Base-by-base conservation (phyloP, 768 basidiomycete species). In the Tubosaeta sp. region DNA sequence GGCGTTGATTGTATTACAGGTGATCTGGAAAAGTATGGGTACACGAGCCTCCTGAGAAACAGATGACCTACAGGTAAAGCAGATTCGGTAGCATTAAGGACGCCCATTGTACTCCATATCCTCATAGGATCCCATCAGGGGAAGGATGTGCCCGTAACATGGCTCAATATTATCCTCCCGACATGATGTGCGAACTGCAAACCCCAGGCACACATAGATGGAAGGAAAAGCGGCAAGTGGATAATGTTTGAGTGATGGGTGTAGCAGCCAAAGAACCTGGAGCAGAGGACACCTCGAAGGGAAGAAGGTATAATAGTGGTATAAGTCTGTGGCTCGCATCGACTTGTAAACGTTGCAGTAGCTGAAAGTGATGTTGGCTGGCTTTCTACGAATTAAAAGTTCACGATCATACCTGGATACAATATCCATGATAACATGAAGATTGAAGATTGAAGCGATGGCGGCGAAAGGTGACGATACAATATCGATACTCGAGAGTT, bases 201-300 rank as follows among this genome's bases (percentile, higher is more conserved):
- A n/a, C 94, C 95, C 94, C 95, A 98, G 17, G 89, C 85, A 61
- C 84, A 86, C 16, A 95, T 70, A 75, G 95, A 97, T 4, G 94
- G 92, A 11, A 97, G 72, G 64, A 98, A 85, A 26, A 85, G 77
- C 1, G 84, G 74, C 1, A 88, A 88, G 59, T 86, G 75, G 37
- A 97, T 74, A 66, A 95, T 82, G n/a, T 73, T 74, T 3, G 85
- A 84, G 51, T 82, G 78, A 70, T 9, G 91, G 86, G 27, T 84
- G 82, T 17, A 82, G 76, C n/a, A 98, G 77, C 95, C 95, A 99
- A 27, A 81, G 68, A 27, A 93, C 66, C 59, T 95, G 88, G 43
- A 93, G 73, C 63, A 2, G 82, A 81, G 14, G 91, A 81, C 42
- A 83, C 61, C 16, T 84, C 69, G 71, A 93, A 97, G 4, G 97